Percentiles rank a stretch among this genome's conserved stretches.
Evolutionary conservation across 2,329 filamentous ascomycete species (phyloP).

Genomic region (Alternaria angustiovoidea): DNA sequence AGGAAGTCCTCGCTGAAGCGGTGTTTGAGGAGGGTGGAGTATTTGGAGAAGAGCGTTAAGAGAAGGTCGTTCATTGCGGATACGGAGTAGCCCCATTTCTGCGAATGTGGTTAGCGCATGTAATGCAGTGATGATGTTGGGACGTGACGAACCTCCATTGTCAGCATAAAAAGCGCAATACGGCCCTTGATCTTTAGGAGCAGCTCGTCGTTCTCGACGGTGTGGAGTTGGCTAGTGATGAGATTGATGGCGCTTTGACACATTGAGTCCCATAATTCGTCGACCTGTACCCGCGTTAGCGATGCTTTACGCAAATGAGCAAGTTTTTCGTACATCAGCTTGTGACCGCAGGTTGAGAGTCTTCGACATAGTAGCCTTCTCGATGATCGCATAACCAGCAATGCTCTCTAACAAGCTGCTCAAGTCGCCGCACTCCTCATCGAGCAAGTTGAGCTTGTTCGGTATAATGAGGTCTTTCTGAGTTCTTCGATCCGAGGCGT

Average conservation of each 20-base stretch:
- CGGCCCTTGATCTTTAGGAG: constrained; percentile 95
- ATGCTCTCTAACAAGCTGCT: constrained; percentile 93
- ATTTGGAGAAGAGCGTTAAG: constrained; percentile 90
- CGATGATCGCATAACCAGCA: constrained; percentile 94
- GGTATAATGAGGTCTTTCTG: constrained; percentile 93
- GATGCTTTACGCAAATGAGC: neutral
- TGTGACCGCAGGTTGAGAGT: constrained; percentile 80
- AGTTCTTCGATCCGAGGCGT: constrained; percentile 85
- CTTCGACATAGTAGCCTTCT: constrained; percentile 89
- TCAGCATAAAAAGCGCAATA: constrained; percentile 93
- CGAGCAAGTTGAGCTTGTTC: constrained; percentile 74
- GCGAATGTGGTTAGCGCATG: constrained; percentile 12
- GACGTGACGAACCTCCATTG: constrained; percentile 79
- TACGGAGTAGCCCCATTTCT: constrained; percentile 92
- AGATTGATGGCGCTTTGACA: constrained; percentile 85
- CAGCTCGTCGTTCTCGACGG: constrained; percentile 86
- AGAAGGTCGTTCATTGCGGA: constrained; percentile 82
- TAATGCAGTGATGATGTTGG: neutral
- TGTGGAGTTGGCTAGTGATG: constrained; percentile 78
- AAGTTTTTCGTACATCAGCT: constrained; percentile 72
- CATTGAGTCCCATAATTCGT: constrained; percentile 98
- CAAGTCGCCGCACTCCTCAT: constrained; percentile 85
- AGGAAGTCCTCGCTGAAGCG: constrained; percentile 96
- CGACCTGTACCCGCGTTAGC: constrained; percentile 66
- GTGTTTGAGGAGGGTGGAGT: constrained; percentile 87